Evolutionary conservation across 345 rosid genomes (phyloP), one percentile per base, ranked within the genome.

Genomic region (Aquilaria sinensis): DNA sequence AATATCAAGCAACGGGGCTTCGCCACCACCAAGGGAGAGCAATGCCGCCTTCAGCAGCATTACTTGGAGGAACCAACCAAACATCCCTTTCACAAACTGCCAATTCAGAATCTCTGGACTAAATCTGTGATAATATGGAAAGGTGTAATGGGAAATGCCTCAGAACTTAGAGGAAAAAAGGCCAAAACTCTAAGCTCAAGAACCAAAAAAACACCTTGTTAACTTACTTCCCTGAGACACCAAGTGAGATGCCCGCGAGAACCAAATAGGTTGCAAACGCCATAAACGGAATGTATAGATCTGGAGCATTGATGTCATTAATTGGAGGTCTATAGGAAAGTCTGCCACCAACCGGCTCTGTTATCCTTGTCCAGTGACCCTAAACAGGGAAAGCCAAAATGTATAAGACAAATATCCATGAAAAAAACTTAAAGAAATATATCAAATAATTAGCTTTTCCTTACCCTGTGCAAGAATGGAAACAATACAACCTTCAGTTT

Each of bases 281-380:
- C 91, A 85, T 83, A 51, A 75, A 80, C 1, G 89, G 91, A 72
- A 87, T 87, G 83, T 87, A 87, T 4, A 85, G 81, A 64, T 85
- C 90, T 0, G 90, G 95, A 5, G 95, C 95, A 67, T 87, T 87
- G 56, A 87, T 73, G 65, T 87, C 95, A 75, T 83, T 67, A 47
- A 87, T 72, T 0, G 91, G 89, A 23, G 92, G 89, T 64, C 78
- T 81, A 68, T 85, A 83, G 2, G 89, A 83, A 29, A 83, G 85
- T 59, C 82, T 74, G 64, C 96, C 89, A 4, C 84, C 83, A 1
- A 88, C 85, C 10, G 87, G 85, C 70, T 85, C 92, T 5, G 87
- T 79, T 45, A 81, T 81, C 66, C 89, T 75, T 3, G 85, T 83
- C 96, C 96, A 83, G 23, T 81, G 92, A 10, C 92, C 92, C 89